Evolutionary conservation across 2,329 filamentous ascomycete species (phyloP), one percentile per base, ranked within the genome.

Genomic region (Xylariaceae sp.): DNA sequence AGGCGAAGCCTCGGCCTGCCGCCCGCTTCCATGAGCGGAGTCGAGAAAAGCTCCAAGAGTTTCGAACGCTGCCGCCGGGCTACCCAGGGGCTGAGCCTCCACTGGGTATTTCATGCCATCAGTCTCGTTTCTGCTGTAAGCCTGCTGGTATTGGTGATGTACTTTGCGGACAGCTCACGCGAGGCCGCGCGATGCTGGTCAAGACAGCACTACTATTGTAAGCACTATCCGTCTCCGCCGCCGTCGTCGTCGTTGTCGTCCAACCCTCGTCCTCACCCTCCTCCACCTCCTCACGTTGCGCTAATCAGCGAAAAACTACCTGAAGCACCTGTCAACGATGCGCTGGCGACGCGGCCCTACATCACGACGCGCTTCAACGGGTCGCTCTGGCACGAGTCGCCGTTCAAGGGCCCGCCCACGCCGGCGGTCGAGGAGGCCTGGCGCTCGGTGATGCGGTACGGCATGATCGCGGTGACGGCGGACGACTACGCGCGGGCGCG

Each of bases 281-380:
- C n/a, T 14, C 21, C 22, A 29, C 11, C 19, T 17, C 29, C n/a
- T n/a, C n/a, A n/a, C n/a, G n/a, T n/a, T n/a, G n/a, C n/a, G n/a
- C n/a, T n/a, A n/a, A n/a, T n/a, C n/a, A n/a, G n/a, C n/a, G n/a
- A n/a, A n/a, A n/a, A n/a, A 17, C n/a, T n/a, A n/a, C n/a, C n/a
- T n/a, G n/a, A n/a, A 44, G 39, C 42, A 28, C 42, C 42, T 6
- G 40, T 40, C 3, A 40, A 40, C 19, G 37, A 40, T 16, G 39
- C 37, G 4, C 18, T 44, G 12, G 17, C 14, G 24, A 28, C 41
- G 13, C 25, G 38, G 30, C 42, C 37, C 12, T 43, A 42, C 18
- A 25, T 37, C 13, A 21, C 25, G 1, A 28, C 21, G 21, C 22
- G 31, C 10, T 43, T 45, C 31, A 45, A 45, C 11, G 42, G 42